phyloP scores from a whole-genome alignment of 192 early-diverging fungal genomes.

The Podila clonocystis region DNA sequence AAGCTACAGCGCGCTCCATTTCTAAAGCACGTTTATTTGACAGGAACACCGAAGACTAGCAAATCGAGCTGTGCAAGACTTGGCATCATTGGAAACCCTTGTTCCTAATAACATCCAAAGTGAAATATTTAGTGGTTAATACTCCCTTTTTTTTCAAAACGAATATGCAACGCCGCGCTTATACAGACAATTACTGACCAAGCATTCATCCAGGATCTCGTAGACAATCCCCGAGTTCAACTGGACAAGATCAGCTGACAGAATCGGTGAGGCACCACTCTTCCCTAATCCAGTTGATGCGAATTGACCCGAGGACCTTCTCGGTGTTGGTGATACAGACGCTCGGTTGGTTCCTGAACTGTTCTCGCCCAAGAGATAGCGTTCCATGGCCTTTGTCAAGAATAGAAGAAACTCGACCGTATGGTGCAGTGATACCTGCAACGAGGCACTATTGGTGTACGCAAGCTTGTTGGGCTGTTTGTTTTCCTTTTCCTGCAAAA shows the following conservation, averaged over 20 bases:
- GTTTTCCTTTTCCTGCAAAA: background rate
- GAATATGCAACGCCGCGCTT: background rate
- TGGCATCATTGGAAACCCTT: conserved; percentile 37
- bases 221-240: conserved; percentile 33
- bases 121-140: background rate
- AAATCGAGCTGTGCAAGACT: conserved; percentile 35
- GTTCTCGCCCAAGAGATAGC: conserved; percentile 2
- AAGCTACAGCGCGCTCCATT: too few species aligned
- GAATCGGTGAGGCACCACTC: background rate
- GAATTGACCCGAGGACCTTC: too few species aligned
- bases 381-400: conserved; percentile 26
- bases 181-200: conserved; percentile 12
- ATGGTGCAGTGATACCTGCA: conserved; percentile 18
- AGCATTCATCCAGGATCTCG: conserved; percentile 41
- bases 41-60: conserved; percentile 22
- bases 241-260: conserved; percentile 15
- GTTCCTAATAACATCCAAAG: conserved; percentile 3
- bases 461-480: conserved; percentile 5
- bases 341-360: background rate
- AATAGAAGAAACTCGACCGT: conserved; percentile 30
- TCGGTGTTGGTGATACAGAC: too few species aligned
- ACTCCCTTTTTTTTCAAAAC: background rate
- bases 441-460: conserved; percentile 7
- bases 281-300: too few species aligned
- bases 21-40: background rate